These are phyloP conservation scores for Zoysia pacifica DNA, from an alignment of 176 grass and related monocot genomes.

Conservation along the genomic window DNA sequence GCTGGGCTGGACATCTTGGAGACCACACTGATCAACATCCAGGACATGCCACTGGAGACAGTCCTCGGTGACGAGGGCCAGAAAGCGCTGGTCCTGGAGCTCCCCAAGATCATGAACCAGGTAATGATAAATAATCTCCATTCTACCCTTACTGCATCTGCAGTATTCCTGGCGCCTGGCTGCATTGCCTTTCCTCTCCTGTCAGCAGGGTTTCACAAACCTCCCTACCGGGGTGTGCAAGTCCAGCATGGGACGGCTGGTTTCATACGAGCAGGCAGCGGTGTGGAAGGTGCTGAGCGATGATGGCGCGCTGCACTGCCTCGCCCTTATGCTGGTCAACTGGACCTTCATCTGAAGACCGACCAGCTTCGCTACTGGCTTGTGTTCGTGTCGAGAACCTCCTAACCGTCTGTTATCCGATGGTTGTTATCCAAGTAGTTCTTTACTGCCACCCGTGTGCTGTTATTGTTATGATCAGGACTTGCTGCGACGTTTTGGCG, in stretches of 20 bases:
- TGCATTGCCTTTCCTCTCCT: neutral
- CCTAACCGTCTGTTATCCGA: too few relatives aligned
- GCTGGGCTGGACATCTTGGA: slow-evolving; percentile 91
- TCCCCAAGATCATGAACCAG: slow-evolving; percentile 96
- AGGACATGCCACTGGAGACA: slow-evolving; percentile 75
- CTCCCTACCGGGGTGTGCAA: slow-evolving; percentile 71
- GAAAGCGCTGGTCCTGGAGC: slow-evolving; percentile 59
- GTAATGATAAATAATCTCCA: neutral
- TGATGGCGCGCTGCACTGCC: slow-evolving; percentile 64
- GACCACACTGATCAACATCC: slow-evolving; percentile 81
- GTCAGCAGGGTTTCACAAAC: slow-evolving; percentile 60
- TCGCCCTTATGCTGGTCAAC: slow-evolving; percentile 88
- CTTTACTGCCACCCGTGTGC: too few relatives aligned
- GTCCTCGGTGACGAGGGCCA: slow-evolving; percentile 66
- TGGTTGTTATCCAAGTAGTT: too few relatives aligned
- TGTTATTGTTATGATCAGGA: too few relatives aligned
- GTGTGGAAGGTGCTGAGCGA: slow-evolving; percentile 87
- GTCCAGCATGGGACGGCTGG: slow-evolving; percentile 85
- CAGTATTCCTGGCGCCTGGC: neutral
- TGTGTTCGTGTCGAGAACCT: too few relatives aligned
- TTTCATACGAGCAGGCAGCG: slow-evolving; percentile 68
- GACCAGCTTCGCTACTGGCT: neutral
- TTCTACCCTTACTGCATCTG: too few relatives aligned
- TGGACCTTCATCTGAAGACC: slow-evolving; percentile 86
- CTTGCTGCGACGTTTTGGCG: too few relatives aligned